These are phyloP conservation scores for Seiridium unicorne DNA, from an alignment of 2,329 filamentous ascomycete species.

Conservation along the genomic window DNA sequence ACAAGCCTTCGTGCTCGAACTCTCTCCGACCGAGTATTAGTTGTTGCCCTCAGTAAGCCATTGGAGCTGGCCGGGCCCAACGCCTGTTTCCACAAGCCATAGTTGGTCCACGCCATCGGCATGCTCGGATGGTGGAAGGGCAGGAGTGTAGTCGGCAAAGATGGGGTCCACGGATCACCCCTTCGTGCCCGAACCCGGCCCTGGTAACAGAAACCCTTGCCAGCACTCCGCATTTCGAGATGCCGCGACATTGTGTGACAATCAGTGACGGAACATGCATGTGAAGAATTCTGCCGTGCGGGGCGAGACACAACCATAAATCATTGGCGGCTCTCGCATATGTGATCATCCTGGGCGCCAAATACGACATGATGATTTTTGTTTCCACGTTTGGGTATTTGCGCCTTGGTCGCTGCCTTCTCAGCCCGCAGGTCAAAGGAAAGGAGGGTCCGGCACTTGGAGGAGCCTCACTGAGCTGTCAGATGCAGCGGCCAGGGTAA, in stretches of 20 bases:
- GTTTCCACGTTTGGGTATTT: too few relatives aligned
- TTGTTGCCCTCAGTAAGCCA: not conserved
- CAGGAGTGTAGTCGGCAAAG: not conserved
- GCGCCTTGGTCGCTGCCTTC: too few relatives aligned
- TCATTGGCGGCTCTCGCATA: too few relatives aligned
- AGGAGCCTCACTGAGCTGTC: not conserved
- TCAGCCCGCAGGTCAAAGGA: not conserved
- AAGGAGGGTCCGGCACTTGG: not conserved
- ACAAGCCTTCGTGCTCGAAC: too few relatives aligned
- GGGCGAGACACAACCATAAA: too few relatives aligned
- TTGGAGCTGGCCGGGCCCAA: not conserved
- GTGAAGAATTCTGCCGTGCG: too few relatives aligned
- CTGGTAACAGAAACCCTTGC: not conserved
- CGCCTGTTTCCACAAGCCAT: not conserved
- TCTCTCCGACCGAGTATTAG: too few relatives aligned
- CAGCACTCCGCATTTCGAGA: not conserved
- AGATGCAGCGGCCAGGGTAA: not conserved
- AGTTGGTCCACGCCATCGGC: not conserved
- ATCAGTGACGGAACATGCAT: too few relatives aligned
- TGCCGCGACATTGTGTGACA: not conserved
- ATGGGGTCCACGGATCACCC: not conserved
- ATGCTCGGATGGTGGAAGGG: not conserved
- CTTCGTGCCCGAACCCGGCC: not conserved
- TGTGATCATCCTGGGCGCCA: too few relatives aligned
- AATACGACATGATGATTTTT: too few relatives aligned